phyloP scores from a whole-genome alignment of 129 eudicot genomes.

The Solidago caesia region DNA sequence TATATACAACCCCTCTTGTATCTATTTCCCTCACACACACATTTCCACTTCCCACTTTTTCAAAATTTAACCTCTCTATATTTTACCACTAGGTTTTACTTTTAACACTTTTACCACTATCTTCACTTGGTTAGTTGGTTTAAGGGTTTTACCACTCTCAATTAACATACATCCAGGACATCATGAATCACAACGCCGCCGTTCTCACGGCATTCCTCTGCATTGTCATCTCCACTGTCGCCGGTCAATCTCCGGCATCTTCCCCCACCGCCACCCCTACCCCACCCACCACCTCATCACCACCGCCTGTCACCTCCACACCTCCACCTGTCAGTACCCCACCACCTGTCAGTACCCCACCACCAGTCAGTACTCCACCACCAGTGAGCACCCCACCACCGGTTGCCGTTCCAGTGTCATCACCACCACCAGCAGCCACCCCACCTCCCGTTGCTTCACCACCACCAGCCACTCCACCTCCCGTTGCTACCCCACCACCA shows the following conservation, averaged over 20 bases:
- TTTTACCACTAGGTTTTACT: background rate
- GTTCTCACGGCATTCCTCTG: conserved; percentile 53
- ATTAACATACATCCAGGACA: background rate
- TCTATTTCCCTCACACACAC: conserved; percentile 23
- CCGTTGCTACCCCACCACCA: conserved; percentile 38
- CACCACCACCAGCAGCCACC: conserved; percentile 34
- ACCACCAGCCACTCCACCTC: conserved; percentile 21
- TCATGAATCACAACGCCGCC: conserved; percentile 45
- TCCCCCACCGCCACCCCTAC: conserved; percentile 51
- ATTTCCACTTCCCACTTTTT: conserved; percentile 19
- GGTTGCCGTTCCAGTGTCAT: conserved; percentile 19
- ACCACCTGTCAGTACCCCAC: conserved; percentile 43
- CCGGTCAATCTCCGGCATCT: conserved; percentile 69
- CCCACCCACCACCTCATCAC: conserved; percentile 41
- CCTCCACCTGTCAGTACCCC: conserved; percentile 39
- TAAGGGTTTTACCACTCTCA: background rate
- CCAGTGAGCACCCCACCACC: conserved; percentile 21
- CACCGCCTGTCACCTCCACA: conserved; percentile 39
- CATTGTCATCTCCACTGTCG: conserved; percentile 61
- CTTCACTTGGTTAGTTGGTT: no score
- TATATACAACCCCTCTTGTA: background rate
- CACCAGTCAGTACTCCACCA: conserved; percentile 37
- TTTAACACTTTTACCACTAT: background rate
- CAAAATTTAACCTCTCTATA: background rate
- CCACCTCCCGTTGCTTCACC: conserved; percentile 40